A percentile compares a stretch with the other conserved stretches of the same genome.
These are phyloP conservation scores for Hibiscus syriacus DNA, from an alignment of 345 rosid species.

Conservation along the genomic window DNA sequence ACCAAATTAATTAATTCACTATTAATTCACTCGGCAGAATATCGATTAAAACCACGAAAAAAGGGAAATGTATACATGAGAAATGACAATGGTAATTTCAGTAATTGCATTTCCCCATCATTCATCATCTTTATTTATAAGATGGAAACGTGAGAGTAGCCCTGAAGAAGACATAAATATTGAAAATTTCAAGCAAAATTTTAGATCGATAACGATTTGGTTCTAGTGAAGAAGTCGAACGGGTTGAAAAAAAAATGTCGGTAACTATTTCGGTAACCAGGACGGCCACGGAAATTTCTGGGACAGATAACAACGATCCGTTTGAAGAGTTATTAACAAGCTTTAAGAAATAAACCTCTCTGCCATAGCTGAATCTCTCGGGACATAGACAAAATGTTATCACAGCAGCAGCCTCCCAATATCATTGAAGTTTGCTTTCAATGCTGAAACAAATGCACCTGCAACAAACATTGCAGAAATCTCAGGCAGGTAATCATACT, in stretches of 20 bases:
- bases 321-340: neutral
- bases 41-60: neutral
- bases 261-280: neutral
- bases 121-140: neutral
- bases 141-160: neutral
- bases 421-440: conserved; percentile 69
- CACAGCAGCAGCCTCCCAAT: conserved; percentile 67
- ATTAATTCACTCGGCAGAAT: neutral
- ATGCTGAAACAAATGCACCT: conserved; percentile 70
- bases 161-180: neutral
- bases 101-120: neutral
- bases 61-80: neutral
- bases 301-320: neutral
- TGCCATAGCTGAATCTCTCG: neutral
- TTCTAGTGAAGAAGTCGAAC: neutral
- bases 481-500: conserved; percentile 9
- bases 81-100: neutral
- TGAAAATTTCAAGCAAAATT: neutral
- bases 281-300: conserved; percentile 2
- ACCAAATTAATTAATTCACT: too few relatives aligned
- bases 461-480: conserved; percentile 18
- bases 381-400: conserved; percentile 11
- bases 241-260: conserved; percentile 14
- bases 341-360: neutral
- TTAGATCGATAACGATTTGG: neutral